These are phyloP conservation scores for Verticillium tricorpus DNA, from an alignment of 2,329 filamentous ascomycete genomes.

Conservation along the genomic window DNA sequence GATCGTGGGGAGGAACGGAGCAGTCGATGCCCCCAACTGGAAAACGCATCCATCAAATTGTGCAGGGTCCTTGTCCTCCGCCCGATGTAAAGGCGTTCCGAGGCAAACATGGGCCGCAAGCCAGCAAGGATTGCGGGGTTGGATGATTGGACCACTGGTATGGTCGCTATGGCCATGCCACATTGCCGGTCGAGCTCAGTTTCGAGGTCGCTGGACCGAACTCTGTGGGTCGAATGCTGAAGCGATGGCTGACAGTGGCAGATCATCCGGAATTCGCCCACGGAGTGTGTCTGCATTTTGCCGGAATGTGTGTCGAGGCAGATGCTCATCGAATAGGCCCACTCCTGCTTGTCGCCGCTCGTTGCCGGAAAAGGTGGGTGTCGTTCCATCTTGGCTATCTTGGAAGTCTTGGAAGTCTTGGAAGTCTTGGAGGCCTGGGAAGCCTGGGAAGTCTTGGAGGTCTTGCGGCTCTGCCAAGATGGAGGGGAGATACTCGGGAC, in stretches of 20 bases:
- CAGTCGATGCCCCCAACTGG: background rate
- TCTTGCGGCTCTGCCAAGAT: background rate
- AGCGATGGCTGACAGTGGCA: background rate
- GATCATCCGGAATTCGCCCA: background rate
- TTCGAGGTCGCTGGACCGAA: background rate
- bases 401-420: background rate
- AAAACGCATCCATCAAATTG: slow-evolving; percentile 1
- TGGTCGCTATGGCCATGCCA: background rate
- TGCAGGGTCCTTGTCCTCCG: background rate
- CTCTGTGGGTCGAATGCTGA: background rate
- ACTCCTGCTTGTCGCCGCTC: background rate
- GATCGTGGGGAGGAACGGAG: background rate
- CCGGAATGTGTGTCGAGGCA: background rate
- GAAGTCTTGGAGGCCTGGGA: background rate
- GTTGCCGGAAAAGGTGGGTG: background rate
- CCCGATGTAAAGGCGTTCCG: background rate
- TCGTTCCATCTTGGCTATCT: background rate
- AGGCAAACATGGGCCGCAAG: background rate
- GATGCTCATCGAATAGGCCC: background rate
- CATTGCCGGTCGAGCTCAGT: background rate
- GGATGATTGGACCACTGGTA: background rate
- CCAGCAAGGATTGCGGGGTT: background rate
- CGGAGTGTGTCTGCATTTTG: background rate
- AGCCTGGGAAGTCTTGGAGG: background rate
- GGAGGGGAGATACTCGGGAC: background rate